phyloP scores from a whole-genome alignment of 768 basidiomycete genomes.

The Dacryopinax spathularia region DNA sequence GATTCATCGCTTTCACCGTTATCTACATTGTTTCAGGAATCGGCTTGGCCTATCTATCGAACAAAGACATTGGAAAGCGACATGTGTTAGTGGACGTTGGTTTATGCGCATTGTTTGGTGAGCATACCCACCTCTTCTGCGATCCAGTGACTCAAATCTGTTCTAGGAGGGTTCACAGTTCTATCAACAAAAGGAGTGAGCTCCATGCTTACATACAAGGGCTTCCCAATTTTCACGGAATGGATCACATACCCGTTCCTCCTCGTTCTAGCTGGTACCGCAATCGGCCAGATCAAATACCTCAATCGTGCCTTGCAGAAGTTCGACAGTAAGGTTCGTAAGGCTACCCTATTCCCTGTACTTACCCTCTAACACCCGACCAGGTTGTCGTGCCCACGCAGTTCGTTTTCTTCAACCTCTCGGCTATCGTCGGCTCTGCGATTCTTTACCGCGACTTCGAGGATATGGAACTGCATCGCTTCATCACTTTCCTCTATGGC shows the following conservation, averaged over 20 bases:
- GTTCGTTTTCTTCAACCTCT: constrained; percentile 88
- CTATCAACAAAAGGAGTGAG: constrained; percentile 86
- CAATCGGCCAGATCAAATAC: constrained; percentile 71
- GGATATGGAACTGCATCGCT: constrained; percentile 62
- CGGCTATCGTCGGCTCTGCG: constrained; percentile 82
- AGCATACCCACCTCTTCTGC: not conserved
- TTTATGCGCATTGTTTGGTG: constrained; percentile 49
- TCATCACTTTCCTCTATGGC: constrained; percentile 74
- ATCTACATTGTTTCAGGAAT: constrained; percentile 45
- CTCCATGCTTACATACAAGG: constrained; percentile 64
- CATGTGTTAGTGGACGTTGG: constrained; percentile 79
- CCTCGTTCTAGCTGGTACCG: constrained; percentile 53
- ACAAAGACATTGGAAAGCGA: constrained; percentile 43
- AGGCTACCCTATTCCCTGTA: not conserved
- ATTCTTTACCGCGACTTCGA: constrained; percentile 91
- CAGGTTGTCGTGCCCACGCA: constrained; percentile 87
- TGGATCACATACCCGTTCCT: constrained; percentile 77
- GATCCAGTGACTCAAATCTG: not conserved
- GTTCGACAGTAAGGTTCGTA: constrained; percentile 74
- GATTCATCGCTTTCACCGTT: constrained; percentile 63
- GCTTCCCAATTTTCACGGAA: constrained; percentile 58
- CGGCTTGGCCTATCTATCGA: constrained; percentile 49
- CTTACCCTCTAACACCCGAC: constrained; percentile 2
- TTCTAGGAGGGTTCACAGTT: constrained; percentile 79
- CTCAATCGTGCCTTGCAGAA: constrained; percentile 78